Evolutionary conservation across 1,139 yeast species (phyloP), one percentile per base, ranked within the genome.

Genomic region (Geotrichum fermentans): DNA sequence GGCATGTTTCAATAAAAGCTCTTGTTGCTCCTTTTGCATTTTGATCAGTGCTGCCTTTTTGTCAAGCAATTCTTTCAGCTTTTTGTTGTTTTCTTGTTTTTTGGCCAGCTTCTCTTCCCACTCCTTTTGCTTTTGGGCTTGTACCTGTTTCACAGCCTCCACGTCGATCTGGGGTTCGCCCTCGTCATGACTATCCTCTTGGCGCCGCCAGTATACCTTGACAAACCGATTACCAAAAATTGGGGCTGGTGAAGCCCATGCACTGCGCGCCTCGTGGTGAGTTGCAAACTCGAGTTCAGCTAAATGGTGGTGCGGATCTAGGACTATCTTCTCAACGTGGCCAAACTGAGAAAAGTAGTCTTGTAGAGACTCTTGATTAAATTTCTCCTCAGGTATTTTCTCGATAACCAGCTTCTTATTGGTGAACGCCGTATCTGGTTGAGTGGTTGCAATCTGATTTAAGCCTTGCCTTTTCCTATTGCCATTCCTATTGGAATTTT

Each of bases 191-290:
- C 24, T 24, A 2, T 40, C 37, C 3, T 45, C 45, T 26, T 33
- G 20, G 42, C 56, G 58, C 39, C 71, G 65, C 73, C 75, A 74
- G 59, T 61, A 73, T 28, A 75, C 68, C 57, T 73, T 74, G 53
- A 75, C 71, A 54, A 74, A 74, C 45, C 79, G 67, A 60, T 75
- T 74, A 50, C 67, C 71, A 54, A 74, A 74, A n/a, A 75, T 69
- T 3, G 78, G 73, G 2, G 61, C 68, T 0, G 78, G 75, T 14
- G 69, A 66, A 4, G 61, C 51, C 69, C 75, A 75, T 1, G 79
- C 79, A 8, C 59, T 62, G 11, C 60, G 61, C 1, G 79, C 79
- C 53, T 62, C 59, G 34, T 63, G 66, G 43, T 69, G 71, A n/a
- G 62, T 58, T 8, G 55, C 62, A 51, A 63, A 74, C 50, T 69